Base-by-base conservation (phyloP, 139 green algal species). In the Micractinium conductrix region DNA sequence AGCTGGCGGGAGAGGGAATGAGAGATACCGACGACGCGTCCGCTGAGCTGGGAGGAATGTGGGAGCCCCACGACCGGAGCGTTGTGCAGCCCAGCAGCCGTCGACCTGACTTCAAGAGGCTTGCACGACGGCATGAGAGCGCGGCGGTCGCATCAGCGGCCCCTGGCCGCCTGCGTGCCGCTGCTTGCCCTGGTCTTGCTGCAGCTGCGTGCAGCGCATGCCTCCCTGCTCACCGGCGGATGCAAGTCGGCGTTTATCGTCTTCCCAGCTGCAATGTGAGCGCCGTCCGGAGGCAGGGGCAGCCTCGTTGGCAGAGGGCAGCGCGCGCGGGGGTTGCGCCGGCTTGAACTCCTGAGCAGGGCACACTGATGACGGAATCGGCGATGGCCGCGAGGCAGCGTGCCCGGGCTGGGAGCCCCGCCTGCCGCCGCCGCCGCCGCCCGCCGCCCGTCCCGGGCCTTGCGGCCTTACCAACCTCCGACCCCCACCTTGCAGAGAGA, bases 251-350 rank as follows among this genome's bases (percentile, higher is more conserved):
- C 74, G 5, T 80, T 67, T 65, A 68, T 65, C n/a, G 45, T 65
- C 19, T 80, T 80, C n/a, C 74, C 74, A 8, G 58, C 74, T 24
- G 74, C 74, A 10, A 65, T 45, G 74, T 48, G 26, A 43, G 67
- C 35, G 2, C 16, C 21, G 67, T 19, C 10, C 26, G 10, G 10
- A 38, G 12, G 62, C 26, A 38, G 53, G 19, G 8, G 53, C 48
- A n/a, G n/a, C n/a, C n/a, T n/a, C 1, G 63, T 43, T 43, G 28
- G 19, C 5, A 8, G 63, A n/a, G 12, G 33, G 33, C 16, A n/a
- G 22, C 63, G 33, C n/a, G n/a, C 63, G n/a, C n/a, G 33, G 7
- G 37, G 6, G 35, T 17, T 38, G 24, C 38, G 68, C 38, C 67
- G 5, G 37, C 68, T 74, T 37, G 12, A 28, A 44, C 14, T 16